phyloP scores from a whole-genome alignment of 2,329 filamentous ascomycete species.

The Diaporthe sp. region DNA sequence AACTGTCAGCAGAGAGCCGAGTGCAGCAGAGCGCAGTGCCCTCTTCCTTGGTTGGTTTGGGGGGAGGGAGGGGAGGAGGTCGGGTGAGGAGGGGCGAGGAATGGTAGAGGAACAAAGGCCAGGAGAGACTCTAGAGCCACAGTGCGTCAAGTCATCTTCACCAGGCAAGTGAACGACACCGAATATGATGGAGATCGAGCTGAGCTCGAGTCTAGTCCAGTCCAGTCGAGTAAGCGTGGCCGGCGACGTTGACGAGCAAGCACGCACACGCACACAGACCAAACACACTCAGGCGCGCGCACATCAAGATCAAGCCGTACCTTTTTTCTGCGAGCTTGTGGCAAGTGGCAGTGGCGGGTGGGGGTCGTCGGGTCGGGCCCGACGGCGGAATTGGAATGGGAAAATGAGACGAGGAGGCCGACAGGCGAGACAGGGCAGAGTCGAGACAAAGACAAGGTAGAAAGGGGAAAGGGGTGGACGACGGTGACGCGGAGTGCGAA shows the following conservation, averaged over 20 bases:
- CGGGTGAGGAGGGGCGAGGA: neutral
- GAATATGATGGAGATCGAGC: constrained; percentile 1
- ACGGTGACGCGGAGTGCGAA: constrained; percentile 22
- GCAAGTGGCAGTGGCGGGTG: constrained; percentile 32
- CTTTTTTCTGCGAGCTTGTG: constrained; percentile 18
- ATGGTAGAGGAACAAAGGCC: constrained; percentile 6
- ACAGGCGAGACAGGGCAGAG: constrained; percentile 12
- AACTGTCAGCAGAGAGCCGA: constrained; percentile 4
- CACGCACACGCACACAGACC: neutral
- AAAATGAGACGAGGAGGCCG: constrained; percentile 27
- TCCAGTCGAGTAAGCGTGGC: constrained; percentile 1
- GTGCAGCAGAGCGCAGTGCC: constrained; percentile 5
- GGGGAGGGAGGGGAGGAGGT: neutral
- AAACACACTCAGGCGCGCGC: neutral
- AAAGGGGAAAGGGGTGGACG: constrained; percentile 9
- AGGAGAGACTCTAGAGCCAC: neutral
- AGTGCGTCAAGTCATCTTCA: constrained; percentile 4
- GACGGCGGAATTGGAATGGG: constrained; percentile 26
- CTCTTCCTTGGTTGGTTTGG: neutral
- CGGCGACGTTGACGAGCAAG: constrained; percentile 3
- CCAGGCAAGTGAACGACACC: neutral
- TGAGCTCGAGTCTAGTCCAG: constrained; percentile 13
- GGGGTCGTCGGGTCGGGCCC: constrained; percentile 28
- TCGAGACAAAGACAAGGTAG: constrained; percentile 26
- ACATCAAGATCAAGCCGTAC: constrained; percentile 22